phyloP scores from a whole-genome alignment of 2,329 filamentous ascomycete genomes.

The Aspergillus sp. region DNA sequence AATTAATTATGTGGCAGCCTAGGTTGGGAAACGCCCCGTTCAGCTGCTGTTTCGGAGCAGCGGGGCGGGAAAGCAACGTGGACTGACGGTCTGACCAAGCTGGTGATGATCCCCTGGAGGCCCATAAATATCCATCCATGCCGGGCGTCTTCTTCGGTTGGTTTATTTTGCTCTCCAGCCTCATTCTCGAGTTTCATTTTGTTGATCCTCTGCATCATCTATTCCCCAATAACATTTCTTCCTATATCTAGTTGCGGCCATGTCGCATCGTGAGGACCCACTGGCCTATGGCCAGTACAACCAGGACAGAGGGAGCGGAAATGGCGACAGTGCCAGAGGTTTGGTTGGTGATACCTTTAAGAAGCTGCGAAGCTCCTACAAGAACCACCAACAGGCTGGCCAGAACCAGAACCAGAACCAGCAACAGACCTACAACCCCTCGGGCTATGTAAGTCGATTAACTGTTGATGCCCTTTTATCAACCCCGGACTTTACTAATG shows the following conservation, averaged over 20 bases:
- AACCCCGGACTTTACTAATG: not conserved
- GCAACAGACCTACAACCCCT: slow-evolving; percentile 16
- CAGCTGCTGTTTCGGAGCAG: too few relatives aligned
- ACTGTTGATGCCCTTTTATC: not conserved
- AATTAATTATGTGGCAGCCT: too few relatives aligned
- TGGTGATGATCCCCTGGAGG: too few relatives aligned
- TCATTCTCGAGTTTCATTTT: too few relatives aligned
- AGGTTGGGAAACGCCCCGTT: too few relatives aligned
- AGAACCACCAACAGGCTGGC: slow-evolving; percentile 18
- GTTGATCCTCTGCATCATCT: too few relatives aligned
- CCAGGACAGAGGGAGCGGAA: slow-evolving; percentile 24
- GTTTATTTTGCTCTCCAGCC: too few relatives aligned
- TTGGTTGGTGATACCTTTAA: slow-evolving; percentile 50
- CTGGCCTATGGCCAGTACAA: slow-evolving; percentile 53
- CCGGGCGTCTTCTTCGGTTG: too few relatives aligned
- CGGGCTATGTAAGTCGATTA: slow-evolving; percentile 16
- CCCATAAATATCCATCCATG: too few relatives aligned
- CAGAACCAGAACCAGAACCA: slow-evolving; percentile 11
- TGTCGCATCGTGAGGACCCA: slow-evolving; percentile 45
- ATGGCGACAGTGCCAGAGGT: slow-evolving; percentile 42
- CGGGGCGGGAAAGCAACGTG: too few relatives aligned
- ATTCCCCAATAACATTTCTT: too few relatives aligned
- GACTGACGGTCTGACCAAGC: too few relatives aligned
- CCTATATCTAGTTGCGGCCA: slow-evolving; percentile 6
- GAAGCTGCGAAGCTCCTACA: slow-evolving; percentile 40